phyloP scores from a whole-genome alignment of 306 rosid species.

The Fragaria vesca region DNA sequence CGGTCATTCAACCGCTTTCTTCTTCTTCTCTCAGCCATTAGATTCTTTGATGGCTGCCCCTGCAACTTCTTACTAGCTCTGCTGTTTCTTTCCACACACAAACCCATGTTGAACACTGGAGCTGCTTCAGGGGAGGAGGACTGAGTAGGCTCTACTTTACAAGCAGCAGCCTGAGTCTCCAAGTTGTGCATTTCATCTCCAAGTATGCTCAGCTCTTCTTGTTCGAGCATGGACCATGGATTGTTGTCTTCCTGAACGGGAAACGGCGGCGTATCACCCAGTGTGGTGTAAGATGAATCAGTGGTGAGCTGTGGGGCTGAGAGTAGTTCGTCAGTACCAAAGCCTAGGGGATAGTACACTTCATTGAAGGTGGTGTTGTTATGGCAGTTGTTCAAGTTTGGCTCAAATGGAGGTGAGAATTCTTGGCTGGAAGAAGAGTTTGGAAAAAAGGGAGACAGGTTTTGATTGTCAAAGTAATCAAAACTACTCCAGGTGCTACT shows the following conservation, averaged over 20 bases:
- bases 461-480: conserved; percentile 55
- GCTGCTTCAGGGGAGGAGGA: conserved; percentile 51
- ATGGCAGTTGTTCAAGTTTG: conserved; percentile 21
- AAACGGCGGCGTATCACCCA: conserved; percentile 41
- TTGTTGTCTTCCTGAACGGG: conserved; percentile 38
- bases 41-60: conserved; percentile 94
- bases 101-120: conserved; percentile 49
- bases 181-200: conserved; percentile 54
- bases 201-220: conserved; percentile 50
- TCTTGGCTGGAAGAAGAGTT: conserved; percentile 49
- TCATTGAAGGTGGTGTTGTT: conserved; percentile 33
- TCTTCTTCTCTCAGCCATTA: conserved; percentile 93
- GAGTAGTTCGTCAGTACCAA: conserved; percentile 26
- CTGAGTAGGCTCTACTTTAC: conserved; percentile 63
- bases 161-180: conserved; percentile 49
- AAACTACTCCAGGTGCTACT: conserved; percentile 37
- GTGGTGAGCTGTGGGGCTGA: conserved; percentile 44
- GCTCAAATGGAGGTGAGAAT: conserved; percentile 37
- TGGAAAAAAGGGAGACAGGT: conserved; percentile 35
- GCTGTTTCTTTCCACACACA: conserved; percentile 45
- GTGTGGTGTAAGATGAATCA: conserved; percentile 45
- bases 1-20: conserved; percentile 84
- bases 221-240: conserved; percentile 50
- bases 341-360: conserved; percentile 38
- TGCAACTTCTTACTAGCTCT: conserved; percentile 56